Percentiles rank a stretch among this genome's conserved stretches.
phyloP scores from a whole-genome alignment of 2,329 filamentous ascomycete species.

The Epichloe gansuensis region DNA sequence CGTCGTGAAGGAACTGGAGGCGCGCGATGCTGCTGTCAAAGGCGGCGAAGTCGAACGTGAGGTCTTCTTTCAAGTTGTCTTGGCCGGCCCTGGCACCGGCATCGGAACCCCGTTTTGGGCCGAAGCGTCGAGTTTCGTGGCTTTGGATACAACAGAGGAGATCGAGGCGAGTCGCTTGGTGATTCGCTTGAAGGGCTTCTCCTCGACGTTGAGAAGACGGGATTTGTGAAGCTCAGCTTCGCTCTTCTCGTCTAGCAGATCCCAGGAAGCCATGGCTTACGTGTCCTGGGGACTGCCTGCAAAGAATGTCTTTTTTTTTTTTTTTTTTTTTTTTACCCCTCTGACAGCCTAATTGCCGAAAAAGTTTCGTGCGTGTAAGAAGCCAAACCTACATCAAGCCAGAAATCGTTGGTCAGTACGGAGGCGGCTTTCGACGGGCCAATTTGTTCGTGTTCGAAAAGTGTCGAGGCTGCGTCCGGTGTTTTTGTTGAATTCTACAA shows the following conservation, averaged over 20 bases:
- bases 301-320: neutral
- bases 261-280: conserved; percentile 39
- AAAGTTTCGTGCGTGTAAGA: neutral
- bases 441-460: no score
- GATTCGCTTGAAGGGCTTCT: conserved; percentile 82
- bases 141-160: conserved; percentile 43
- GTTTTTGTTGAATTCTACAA: no score
- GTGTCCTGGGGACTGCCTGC: neutral
- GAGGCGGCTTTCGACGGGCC: no score
- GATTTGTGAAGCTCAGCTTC: conserved; percentile 79
- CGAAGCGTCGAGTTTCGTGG: conserved; percentile 11
- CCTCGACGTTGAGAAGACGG: conserved; percentile 80
- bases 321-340: no score
- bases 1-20: conserved; percentile 74
- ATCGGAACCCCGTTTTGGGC: conserved; percentile 26
- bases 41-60: conserved; percentile 76
- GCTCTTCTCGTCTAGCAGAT: conserved; percentile 60
- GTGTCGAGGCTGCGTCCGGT: no score
- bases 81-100: conserved; percentile 20
- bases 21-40: conserved; percentile 80
- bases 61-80: conserved; percentile 62
- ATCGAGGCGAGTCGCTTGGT: conserved; percentile 67
- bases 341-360: neutral
- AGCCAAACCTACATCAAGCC: no score
- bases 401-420: no score